A percentile compares a stretch with the other conserved stretches of the same genome.
phyloP scores from a whole-genome alignment of 129 eudicot species.

The Centaurea solstitialis region DNA sequence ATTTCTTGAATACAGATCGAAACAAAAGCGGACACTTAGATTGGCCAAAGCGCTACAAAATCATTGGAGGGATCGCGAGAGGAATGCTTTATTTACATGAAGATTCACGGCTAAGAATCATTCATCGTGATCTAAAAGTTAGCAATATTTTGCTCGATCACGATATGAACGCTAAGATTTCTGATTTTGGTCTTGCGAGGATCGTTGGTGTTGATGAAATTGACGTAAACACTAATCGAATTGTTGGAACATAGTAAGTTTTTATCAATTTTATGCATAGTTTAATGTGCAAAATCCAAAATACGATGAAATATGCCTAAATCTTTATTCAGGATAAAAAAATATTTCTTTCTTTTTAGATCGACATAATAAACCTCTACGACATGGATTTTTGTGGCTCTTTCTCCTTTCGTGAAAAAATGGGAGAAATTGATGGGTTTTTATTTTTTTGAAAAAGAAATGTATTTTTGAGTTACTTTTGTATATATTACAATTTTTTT shows the following conservation, averaged over 20 bases:
- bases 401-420: too few species aligned
- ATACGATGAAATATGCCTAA: neutral
- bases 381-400: too few species aligned
- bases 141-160: slow-evolving; percentile 25
- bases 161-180: slow-evolving; percentile 24
- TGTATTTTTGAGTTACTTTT: too few species aligned
- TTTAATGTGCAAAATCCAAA: neutral
- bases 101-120: slow-evolving; percentile 22
- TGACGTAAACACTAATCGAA: slow-evolving; percentile 24
- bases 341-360: too few species aligned
- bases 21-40: slow-evolving; percentile 15
- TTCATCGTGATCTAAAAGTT: slow-evolving; percentile 22
- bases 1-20: slow-evolving; percentile 21
- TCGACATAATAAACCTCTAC: too few species aligned
- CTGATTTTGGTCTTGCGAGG: slow-evolving; percentile 29
- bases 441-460: too few species aligned
- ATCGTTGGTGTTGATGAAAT: slow-evolving; percentile 27
- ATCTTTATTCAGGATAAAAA: neutral
- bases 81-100: slow-evolving; percentile 33
- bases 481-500: too few species aligned
- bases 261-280: neutral
- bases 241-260: slow-evolving; percentile 28
- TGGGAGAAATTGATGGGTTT: too few species aligned
- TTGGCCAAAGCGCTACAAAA: slow-evolving; percentile 33
- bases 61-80: slow-evolving; percentile 20